Evolutionary conservation across 2,329 filamentous ascomycete genomes (phyloP).

Genomic region (Cladosporium sp.): DNA sequence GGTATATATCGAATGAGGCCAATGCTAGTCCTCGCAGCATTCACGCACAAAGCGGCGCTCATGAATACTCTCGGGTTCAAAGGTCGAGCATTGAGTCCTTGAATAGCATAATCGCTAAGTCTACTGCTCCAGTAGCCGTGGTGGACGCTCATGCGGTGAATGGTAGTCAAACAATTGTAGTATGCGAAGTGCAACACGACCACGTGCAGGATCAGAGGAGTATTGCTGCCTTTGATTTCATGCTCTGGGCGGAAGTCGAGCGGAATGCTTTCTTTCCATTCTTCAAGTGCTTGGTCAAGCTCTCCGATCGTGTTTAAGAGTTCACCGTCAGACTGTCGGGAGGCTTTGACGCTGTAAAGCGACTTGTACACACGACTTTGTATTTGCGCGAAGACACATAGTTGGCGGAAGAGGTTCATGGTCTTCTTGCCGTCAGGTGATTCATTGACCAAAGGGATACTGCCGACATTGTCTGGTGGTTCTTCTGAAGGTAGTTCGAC

Average conservation of each 20-base stretch:
- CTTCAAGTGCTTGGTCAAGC: conserved; percentile 75
- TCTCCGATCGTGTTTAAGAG: conserved; percentile 93
- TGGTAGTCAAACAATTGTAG: conserved; percentile 96
- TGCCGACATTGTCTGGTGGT: conserved; percentile 87
- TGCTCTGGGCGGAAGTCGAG: conserved; percentile 96
- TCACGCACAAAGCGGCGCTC: conserved; percentile 86
- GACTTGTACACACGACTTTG: conserved; percentile 92
- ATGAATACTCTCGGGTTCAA: conserved; percentile 93
- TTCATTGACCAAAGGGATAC: conserved; percentile 68
- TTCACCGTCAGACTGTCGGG: conserved; percentile 87
- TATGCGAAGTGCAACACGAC: conserved; percentile 95
- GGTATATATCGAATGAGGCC: conserved; percentile 94
- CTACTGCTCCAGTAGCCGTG: conserved; percentile 98
- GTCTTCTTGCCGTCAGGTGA: conserved; percentile 72
- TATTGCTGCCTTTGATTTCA: conserved; percentile 89
- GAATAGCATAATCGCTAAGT: conserved; percentile 89
- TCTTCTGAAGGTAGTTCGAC: conserved; percentile 90
- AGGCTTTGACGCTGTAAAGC: conserved; percentile 87
- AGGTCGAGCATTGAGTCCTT: conserved; percentile 84
- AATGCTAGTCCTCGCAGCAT: conserved; percentile 87
- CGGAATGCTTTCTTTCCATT: conserved; percentile 95
- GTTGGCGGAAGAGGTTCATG: conserved; percentile 88
- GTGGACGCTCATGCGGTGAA: conserved; percentile 97
- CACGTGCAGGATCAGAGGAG: conserved; percentile 87
- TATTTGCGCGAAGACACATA: conserved; percentile 88